Evolutionary conservation across 2,329 filamentous ascomycete genomes (phyloP), one percentile per base, ranked within the genome.

Genomic region (Talaromyces albobiverticillius): DNA sequence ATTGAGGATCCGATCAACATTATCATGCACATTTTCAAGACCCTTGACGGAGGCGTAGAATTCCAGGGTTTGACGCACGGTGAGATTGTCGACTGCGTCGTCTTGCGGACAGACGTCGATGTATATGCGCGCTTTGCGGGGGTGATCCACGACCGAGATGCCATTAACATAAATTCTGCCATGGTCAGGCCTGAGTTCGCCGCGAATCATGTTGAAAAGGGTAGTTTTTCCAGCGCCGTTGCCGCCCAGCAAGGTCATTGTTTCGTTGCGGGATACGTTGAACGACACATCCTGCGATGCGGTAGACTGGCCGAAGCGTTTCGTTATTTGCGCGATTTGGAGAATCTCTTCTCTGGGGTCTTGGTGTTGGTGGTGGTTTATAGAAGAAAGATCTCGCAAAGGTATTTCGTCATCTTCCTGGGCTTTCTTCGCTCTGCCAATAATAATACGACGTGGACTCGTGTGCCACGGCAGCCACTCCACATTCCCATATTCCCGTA

Each of bases 201-300:
- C 93, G 58, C 92, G 84, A 60, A 97, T 90, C 41, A 96, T 77
- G 1, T 87, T 90, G 62, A 96, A 95, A 0, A 88, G 95, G 0
- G 91, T 95, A 0, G 87, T 90, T 64, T 96, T 96, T 54, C 92
- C 92, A 1, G 92, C 93, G 22, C 92, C 91, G 65, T 96, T 96
- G 14, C 92, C 91, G 0, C 92, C 92, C 1, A 97, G 81, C 0
- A 96, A 79, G 0, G 91, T 91, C 71, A 95, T 96, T 1, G 95
- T 88, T 67, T 96, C 88, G 47, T 89, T 87, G 46, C 83, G 84
- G 14, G 82, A 82, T 29, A 96, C 87, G 16, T 87, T 87, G 63
- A 96, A 96, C 0, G 87, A 89, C 40, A 95, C 83, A 62, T 96
- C 89, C 62, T 95, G 86, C n/a, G 96, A 90, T 3, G 90, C 92